Evolutionary conservation across 2,329 filamentous ascomycete species (phyloP).

Genomic region (Amesomyces nigricolor): DNA sequence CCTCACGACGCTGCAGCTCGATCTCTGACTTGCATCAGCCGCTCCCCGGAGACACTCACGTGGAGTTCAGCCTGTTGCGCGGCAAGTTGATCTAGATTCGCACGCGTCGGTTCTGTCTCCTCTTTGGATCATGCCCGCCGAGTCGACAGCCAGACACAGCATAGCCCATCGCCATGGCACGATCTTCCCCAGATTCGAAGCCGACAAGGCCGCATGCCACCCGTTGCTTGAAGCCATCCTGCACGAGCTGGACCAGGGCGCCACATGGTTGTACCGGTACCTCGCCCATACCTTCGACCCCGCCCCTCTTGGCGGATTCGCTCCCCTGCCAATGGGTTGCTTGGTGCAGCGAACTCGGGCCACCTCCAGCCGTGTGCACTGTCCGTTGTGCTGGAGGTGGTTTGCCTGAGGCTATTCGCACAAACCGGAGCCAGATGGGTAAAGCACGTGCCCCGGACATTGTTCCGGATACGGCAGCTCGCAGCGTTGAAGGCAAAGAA

Average conservation of each 20-base stretch:
- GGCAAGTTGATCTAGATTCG: no score
- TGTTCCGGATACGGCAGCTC: conserved; percentile 19
- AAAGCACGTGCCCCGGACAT: conserved; percentile 11
- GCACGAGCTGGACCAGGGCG: neutral
- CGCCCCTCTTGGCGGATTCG: conserved; percentile 1
- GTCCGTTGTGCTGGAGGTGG: conserved; percentile 5
- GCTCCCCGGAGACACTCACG: no score
- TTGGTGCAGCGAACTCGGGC: neutral
- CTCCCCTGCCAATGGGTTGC: neutral
- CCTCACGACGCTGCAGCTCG: neutral
- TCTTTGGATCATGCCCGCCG: neutral
- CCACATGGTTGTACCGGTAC: conserved; percentile 7
- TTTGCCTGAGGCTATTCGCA: conserved; percentile 9
- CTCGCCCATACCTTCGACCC: conserved; percentile 2
- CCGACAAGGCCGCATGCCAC: neutral
- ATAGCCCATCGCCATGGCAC: neutral
- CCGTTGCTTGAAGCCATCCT: conserved; percentile 1
- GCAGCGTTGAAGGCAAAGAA: neutral
- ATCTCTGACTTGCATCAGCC: neutral
- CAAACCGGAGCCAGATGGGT: conserved; percentile 1
- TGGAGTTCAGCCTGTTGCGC: no score
- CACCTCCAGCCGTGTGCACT: neutral
- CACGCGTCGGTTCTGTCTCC: neutral
- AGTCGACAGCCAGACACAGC: neutral
- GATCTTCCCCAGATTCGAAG: conserved; percentile 5